Conservation (phyloP, 495 filamentous ascomycete species). For the Podospora appendiculata region DNA sequence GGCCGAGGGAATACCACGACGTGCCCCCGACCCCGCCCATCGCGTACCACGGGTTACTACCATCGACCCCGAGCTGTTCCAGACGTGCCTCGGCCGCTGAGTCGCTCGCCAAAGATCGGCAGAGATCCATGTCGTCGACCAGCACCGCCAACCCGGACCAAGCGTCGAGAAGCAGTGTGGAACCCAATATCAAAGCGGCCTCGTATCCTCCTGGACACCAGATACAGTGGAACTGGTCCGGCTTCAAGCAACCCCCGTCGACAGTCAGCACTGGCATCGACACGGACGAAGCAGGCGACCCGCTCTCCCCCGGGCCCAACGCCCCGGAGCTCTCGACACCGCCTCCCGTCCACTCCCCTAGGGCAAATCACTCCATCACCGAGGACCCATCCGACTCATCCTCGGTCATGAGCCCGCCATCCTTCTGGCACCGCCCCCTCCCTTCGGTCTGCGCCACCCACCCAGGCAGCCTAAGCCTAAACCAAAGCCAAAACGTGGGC, state of each 20-base stretch:
- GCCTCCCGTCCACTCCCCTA: conserved; percentile 6
- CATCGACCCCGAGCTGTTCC: conserved; percentile 20
- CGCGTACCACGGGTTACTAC: conserved; percentile 32
- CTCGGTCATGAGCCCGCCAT: background rate
- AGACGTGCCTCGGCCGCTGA: conserved; percentile 17
- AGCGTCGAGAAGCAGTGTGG: background rate
- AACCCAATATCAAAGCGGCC: background rate
- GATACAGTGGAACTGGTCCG: conserved; percentile 30
- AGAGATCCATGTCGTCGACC: conserved; percentile 23
- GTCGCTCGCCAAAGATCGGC: conserved; percentile 17
- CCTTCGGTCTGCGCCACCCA: background rate
- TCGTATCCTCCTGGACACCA: background rate
- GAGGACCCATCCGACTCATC: conserved; percentile 1
- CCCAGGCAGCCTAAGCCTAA: background rate
- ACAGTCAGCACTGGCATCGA: background rate
- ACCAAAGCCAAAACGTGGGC: too few relatives aligned
- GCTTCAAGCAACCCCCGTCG: conserved; percentile 15
- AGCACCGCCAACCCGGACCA: conserved; percentile 16
- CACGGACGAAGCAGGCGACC: conserved; percentile 12
- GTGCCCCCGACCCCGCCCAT: conserved; percentile 31
- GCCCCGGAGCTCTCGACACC: conserved; percentile 1
- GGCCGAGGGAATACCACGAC: conserved; percentile 2
- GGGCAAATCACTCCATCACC: background rate
- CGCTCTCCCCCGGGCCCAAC: background rate
- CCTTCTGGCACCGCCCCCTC: conserved; percentile 2